Percentiles rank a stretch among this genome's conserved stretches.
These are phyloP conservation scores for Chaetomidium leptoderma DNA, from an alignment of 495 filamentous ascomycete genomes.

Conservation along the genomic window DNA sequence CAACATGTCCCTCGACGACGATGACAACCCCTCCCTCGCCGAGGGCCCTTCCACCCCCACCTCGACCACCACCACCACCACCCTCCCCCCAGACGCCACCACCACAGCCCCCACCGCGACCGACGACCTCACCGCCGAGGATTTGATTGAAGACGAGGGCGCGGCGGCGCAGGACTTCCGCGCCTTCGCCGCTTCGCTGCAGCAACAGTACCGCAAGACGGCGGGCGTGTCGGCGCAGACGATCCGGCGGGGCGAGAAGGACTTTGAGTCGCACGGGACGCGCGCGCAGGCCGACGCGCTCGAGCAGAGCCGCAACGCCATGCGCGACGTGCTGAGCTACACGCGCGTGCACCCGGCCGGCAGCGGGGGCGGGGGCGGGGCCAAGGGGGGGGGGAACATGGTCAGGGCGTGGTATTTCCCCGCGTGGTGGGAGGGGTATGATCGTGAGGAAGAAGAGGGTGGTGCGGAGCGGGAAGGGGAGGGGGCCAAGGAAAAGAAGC, in stretches of 20 bases:
- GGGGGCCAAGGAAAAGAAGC: slow-evolving; percentile 27
- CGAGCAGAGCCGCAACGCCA: slow-evolving; percentile 74
- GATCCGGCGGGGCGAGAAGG: slow-evolving; percentile 71
- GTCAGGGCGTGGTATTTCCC: slow-evolving; percentile 56
- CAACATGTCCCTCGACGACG: slow-evolving; percentile 44
- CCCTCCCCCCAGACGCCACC: neutral
- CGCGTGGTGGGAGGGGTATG: slow-evolving; percentile 39
- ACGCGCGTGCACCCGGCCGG: slow-evolving; percentile 55
- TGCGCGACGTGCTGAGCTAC: slow-evolving; percentile 79
- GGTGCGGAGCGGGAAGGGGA: slow-evolving; percentile 15
- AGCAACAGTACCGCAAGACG: slow-evolving; percentile 45
- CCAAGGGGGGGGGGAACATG: slow-evolving; percentile 42
- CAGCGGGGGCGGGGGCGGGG: neutral
- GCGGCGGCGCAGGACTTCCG: slow-evolving; percentile 68
- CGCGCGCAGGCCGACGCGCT: slow-evolving; percentile 70
- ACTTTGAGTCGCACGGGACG: slow-evolving; percentile 92
- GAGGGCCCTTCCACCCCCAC: neutral
- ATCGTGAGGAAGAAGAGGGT: slow-evolving; percentile 26
- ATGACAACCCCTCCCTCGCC: slow-evolving; percentile 32
- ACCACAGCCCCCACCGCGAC: slow-evolving; percentile 11
- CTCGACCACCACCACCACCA: neutral
- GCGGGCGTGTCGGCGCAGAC: slow-evolving; percentile 40
- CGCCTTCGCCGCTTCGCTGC: slow-evolving; percentile 9
- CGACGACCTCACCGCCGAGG: slow-evolving; percentile 33
- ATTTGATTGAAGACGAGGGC: slow-evolving; percentile 67